phyloP scores from a whole-genome alignment of 345 rosid genomes.

The Schrenkiella parvula region DNA sequence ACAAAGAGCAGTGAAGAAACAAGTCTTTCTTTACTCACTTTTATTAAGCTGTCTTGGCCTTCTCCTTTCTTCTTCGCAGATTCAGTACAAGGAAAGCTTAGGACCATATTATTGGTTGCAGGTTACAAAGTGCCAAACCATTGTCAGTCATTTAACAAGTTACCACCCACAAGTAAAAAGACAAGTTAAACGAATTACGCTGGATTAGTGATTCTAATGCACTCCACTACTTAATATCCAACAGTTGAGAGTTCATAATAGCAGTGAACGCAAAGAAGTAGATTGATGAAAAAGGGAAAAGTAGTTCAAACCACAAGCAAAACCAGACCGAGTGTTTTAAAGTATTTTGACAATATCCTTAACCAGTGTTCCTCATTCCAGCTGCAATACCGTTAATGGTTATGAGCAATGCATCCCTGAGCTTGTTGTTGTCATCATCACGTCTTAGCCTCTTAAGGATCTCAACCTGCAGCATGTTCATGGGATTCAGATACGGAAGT shows the following conservation, averaged over 20 bases:
- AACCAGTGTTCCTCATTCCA: slow-evolving; percentile 92
- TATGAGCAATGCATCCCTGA: slow-evolving; percentile 88
- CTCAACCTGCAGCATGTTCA: slow-evolving; percentile 91
- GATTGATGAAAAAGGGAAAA: background rate
- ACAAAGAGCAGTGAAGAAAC: background rate
- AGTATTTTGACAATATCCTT: background rate
- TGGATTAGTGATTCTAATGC: background rate
- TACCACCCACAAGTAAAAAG: background rate
- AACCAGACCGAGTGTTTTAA: background rate
- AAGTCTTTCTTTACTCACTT: background rate
- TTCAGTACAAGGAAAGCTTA: background rate
- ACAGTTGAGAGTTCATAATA: background rate
- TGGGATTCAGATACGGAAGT: slow-evolving; percentile 83
- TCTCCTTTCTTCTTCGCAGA: background rate
- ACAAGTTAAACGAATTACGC: background rate
- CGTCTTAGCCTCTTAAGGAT: slow-evolving; percentile 75
- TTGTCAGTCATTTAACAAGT: background rate
- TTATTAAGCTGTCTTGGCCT: background rate
- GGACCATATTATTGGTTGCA: background rate
- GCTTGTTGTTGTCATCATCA: slow-evolving; percentile 72
- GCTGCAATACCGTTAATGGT: slow-evolving; percentile 95
- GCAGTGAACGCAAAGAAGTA: background rate
- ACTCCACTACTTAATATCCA: background rate
- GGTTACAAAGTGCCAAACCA: background rate
- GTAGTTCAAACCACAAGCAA: slow-evolving; percentile 7